Conservation (phyloP, 768 basidiomycete genomes). For the Tricholomella constricta region DNA sequence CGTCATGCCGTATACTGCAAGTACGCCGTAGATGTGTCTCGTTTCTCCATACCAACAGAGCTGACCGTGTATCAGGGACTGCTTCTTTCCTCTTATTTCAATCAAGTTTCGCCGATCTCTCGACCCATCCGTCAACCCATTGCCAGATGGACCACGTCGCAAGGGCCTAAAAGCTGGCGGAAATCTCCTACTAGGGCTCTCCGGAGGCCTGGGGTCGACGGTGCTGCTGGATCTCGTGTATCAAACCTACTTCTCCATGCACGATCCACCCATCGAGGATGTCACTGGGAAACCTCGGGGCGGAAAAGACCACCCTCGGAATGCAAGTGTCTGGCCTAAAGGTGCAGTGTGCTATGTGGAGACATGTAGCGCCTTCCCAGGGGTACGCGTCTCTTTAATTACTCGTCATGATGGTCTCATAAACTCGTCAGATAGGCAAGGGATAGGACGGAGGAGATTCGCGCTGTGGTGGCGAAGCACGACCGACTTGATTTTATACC, state of each 20-base stretch:
- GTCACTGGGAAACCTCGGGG: slow-evolving; percentile 41
- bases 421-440: slow-evolving; percentile 40
- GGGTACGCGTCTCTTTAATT: slow-evolving; percentile 42
- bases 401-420: slow-evolving; percentile 13
- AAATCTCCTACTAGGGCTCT: slow-evolving; percentile 67
- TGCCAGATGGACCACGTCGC: slow-evolving; percentile 55
- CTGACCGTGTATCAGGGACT: slow-evolving; percentile 44
- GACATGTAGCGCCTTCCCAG: slow-evolving; percentile 58
- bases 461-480: slow-evolving; percentile 47
- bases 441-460: slow-evolving; percentile 57
- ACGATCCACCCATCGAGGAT: slow-evolving; percentile 18
- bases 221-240: slow-evolving; percentile 70
- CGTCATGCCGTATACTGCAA: slow-evolving; percentile 86
- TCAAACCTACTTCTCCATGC: slow-evolving; percentile 52
- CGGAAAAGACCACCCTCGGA: slow-evolving; percentile 68
- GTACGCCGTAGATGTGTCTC: slow-evolving; percentile 38
- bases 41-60: not conserved
- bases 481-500: slow-evolving; percentile 58
- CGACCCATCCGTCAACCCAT: slow-evolving; percentile 63
- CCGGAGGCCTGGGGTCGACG: slow-evolving; percentile 80
- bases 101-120: slow-evolving; percentile 66
- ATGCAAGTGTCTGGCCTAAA: slow-evolving; percentile 61
- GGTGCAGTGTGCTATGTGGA: slow-evolving; percentile 73
- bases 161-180: slow-evolving; percentile 67
- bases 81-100: slow-evolving; percentile 64